These are phyloP conservation scores for Amborella trichopoda DNA, from an alignment of 164 flowering plant genomes.

Conservation along the genomic window DNA sequence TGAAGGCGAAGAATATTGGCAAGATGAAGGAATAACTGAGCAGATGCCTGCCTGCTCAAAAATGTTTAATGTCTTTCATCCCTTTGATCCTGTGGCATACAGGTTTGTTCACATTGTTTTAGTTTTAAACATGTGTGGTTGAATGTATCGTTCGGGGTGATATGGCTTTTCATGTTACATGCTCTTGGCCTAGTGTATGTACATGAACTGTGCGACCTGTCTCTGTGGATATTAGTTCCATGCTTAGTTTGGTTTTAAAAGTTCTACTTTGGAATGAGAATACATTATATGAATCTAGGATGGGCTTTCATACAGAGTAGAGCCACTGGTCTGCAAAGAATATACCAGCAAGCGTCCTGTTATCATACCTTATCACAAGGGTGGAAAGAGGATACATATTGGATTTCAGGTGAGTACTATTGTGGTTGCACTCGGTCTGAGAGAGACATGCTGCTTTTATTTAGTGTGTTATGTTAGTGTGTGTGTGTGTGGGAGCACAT, in stretches of 20 bases:
- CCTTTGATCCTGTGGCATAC: constrained; percentile 98
- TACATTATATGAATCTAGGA: constrained; percentile 19
- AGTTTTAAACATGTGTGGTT: no score
- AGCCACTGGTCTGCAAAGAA: constrained; percentile 90
- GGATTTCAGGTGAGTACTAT: constrained; percentile 84
- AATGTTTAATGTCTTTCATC: constrained; percentile 96
- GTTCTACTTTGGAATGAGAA: constrained; percentile 16
- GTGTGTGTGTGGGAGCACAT: no score
- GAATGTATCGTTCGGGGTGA: no score
- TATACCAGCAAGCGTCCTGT: constrained; percentile 58
- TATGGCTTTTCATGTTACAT: no score
- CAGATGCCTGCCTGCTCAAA: constrained; percentile 88
- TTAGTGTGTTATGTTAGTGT: no score
- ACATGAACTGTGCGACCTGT: no score
- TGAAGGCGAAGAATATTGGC: constrained; percentile 81
- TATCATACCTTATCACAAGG: constrained; percentile 86
- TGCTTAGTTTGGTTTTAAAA: no score
- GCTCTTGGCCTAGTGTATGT: no score
- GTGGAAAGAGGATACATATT: constrained; percentile 92
- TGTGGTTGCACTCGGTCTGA: no score
- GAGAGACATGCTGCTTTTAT: no score
- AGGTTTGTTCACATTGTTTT: constrained; percentile 63
- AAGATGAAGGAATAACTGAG: constrained; percentile 64
- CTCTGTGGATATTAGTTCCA: no score
- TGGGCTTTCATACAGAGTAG: constrained; percentile 56